Evolutionary conservation across 2,329 filamentous ascomycete genomes (phyloP).

Genomic region (Helotiales sp.): DNA sequence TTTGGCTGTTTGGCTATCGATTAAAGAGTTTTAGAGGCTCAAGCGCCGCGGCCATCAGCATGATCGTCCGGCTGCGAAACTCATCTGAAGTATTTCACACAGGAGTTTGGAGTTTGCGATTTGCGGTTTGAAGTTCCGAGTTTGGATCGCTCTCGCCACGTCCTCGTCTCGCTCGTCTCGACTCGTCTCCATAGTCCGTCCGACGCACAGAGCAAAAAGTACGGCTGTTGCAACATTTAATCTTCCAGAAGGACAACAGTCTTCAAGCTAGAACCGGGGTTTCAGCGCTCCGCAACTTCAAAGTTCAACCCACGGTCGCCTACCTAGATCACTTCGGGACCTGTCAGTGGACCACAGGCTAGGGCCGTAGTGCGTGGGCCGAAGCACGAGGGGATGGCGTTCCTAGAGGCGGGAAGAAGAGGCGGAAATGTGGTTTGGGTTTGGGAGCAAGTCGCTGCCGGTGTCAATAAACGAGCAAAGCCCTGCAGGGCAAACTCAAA

Average conservation of each 20-base stretch:
- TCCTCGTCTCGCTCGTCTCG: neutral
- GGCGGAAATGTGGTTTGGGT: constrained; percentile 6
- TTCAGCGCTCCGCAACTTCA: constrained; percentile 1
- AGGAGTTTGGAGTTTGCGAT: constrained; percentile 11
- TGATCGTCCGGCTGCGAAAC: constrained; percentile 15
- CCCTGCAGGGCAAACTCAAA: constrained; percentile 18
- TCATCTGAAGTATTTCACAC: constrained; percentile 19
- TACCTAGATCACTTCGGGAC: constrained; percentile 23
- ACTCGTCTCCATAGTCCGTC: neutral
- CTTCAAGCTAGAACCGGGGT: constrained; percentile 6
- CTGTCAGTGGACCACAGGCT: constrained; percentile 24
- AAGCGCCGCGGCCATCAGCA: constrained; percentile 7
- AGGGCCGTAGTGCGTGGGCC: constrained; percentile 22
- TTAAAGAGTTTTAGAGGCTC: constrained; percentile 12
- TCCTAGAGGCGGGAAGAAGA: constrained; percentile 23
- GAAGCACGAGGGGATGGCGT: constrained; percentile 25
- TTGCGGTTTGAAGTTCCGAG: constrained; percentile 11
- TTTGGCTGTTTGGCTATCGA: neutral
- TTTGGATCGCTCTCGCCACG: constrained; percentile 1
- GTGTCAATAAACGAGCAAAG: constrained; percentile 19
- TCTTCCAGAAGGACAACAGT: constrained; percentile 15
- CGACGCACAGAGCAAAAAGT: neutral
- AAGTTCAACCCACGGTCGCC: constrained; percentile 5
- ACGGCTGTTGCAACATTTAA: neutral
- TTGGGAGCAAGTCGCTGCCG: constrained; percentile 15